Evolutionary conservation across 2,329 filamentous ascomycete genomes (phyloP).

Genomic region (Fusarium neocosmosporiellum): DNA sequence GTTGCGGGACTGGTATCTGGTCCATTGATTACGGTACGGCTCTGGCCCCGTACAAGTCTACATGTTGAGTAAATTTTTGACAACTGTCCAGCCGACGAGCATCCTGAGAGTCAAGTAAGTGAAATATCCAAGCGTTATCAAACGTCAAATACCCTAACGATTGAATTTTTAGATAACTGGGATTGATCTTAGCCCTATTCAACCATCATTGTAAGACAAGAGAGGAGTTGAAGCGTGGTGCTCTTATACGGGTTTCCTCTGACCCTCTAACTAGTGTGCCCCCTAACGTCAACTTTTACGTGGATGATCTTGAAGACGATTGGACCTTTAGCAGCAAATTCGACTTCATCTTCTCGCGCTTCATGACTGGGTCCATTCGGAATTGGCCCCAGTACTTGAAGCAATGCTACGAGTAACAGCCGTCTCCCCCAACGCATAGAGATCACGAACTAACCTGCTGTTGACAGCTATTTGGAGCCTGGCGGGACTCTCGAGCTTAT

Average conservation of each 20-base stretch:
- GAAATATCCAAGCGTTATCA: not conserved
- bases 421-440: not conserved
- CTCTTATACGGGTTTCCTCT: fast-evolving
- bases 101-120: not conserved
- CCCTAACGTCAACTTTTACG: slow-evolving; percentile 35
- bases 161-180: not conserved
- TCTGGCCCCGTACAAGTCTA: fast-evolving
- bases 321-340: not conserved
- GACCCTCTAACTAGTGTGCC: not conserved
- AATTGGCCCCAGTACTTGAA: not conserved
- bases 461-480: not conserved
- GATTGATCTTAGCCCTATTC: not conserved
- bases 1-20: not conserved
- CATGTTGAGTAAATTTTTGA: not conserved
- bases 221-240: not conserved
- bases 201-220: not conserved
- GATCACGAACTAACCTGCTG: not conserved
- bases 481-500: not conserved
- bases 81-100: not conserved
- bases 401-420: not conserved
- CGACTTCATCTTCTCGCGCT: not conserved
- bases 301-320: not conserved
- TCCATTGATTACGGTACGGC: not conserved
- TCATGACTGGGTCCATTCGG: not conserved
- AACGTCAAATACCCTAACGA: not conserved